These are phyloP conservation scores for Aspergillus amoenus DNA, from an alignment of 2,329 filamentous ascomycete species.

Conservation along the genomic window DNA sequence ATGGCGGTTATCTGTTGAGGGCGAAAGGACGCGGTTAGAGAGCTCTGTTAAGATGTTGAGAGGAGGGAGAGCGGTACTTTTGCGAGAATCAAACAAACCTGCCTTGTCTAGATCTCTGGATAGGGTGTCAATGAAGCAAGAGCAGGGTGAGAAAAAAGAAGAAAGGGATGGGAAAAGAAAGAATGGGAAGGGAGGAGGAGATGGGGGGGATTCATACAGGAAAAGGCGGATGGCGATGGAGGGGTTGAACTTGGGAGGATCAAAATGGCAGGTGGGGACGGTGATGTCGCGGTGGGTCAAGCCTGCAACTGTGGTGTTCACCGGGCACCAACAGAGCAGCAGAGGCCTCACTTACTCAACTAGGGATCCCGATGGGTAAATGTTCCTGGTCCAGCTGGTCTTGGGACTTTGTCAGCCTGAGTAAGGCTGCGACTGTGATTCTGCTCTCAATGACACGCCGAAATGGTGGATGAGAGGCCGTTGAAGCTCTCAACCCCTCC, in stretches of 20 bases:
- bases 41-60: conserved; percentile 7
- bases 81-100: conserved; percentile 14
- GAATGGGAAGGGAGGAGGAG: conserved; percentile 12
- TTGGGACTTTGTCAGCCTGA: not conserved
- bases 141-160: conserved; percentile 17
- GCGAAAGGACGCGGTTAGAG: conserved; percentile 14
- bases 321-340: conserved; percentile 7
- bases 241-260: conserved; percentile 18
- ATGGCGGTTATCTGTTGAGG: conserved; percentile 40
- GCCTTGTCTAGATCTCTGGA: conserved; percentile 5
- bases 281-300: conserved; percentile 34
- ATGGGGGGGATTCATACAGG: conserved; percentile 10
- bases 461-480: not conserved
- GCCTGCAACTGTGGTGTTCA: conserved; percentile 7
- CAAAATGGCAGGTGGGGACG: conserved; percentile 31
- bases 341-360: conserved; percentile 1
- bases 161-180: conserved; percentile 14
- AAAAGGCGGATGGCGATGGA: conserved; percentile 14
- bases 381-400: not conserved
- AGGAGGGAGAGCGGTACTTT: conserved; percentile 16
- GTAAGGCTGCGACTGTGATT: not conserved
- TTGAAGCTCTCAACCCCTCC: not conserved
- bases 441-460: not conserved
- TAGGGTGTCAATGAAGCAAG: conserved; percentile 7
- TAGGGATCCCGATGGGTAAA: not conserved